Base-by-base conservation (phyloP, 2,329 filamentous ascomycete genomes). In the Aspergillus pseudotamarii region DNA sequence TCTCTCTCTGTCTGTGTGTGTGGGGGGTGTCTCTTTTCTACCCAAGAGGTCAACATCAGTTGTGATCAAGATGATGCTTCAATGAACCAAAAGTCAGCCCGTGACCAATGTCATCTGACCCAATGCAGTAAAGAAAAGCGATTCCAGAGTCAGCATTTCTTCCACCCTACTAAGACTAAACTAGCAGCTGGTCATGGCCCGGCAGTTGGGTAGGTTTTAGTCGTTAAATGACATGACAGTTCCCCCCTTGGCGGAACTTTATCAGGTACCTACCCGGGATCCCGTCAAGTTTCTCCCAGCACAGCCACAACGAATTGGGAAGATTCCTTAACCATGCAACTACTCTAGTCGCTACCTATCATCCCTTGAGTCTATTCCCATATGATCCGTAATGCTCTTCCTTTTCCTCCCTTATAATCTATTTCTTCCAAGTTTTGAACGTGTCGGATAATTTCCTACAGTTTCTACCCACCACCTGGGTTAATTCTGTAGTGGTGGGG, bases 161-260 rank as follows among this genome's bases (percentile, higher is more conserved):
- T 16, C 36, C 53, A 28, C 11, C 23, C 26, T 36, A 36, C 34
- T 53, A 59, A 50, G 32, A 54, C 58, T 59, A 59, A 28, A 59
- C 21, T 50, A 59, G 45, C 34, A 59, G 46, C 59, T 58, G 30
- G 32, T 55, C 14, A 55, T 48, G 28, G n/a, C 2, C 38, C 43
- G n/a, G 56, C 28, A 58, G 56, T 58, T 43, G 56, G 38, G 28
- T 48, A 58, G 38, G 45, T 58, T 48, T 58, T 58, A 48, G 45
- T 58, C 16, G 10, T 19, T 34, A 30, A 2, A 55, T 23, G 51
- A 38, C 50, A 23, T 55, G 51, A 41, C 14, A 30, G 26, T 53
- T 19, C 32, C 28, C 50, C 23, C 28, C 6, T 3, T 21, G 14
- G 16, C 30, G n/a, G 30, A 23, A 36, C 32, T 54, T 54, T 34